Conservation (phyloP, 2,329 filamentous ascomycete genomes). For the Aspergillus nomiae region DNA sequence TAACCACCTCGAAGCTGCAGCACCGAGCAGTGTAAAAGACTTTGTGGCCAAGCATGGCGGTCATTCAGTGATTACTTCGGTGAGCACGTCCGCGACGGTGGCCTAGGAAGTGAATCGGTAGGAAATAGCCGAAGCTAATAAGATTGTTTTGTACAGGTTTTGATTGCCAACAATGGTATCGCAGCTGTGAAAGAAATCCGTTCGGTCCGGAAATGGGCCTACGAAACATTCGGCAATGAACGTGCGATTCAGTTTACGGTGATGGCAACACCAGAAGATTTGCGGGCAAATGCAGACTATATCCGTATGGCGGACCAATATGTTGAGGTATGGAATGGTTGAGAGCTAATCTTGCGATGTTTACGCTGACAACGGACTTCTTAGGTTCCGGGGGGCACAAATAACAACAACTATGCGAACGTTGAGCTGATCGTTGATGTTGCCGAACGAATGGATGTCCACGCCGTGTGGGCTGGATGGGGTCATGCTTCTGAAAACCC, state of each 20-base stretch:
- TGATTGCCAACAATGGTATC: constrained; percentile 99
- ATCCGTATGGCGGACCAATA: constrained; percentile 99
- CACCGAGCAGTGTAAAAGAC: constrained; percentile 88
- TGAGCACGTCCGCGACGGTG: constrained; percentile 55
- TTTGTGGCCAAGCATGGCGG: constrained; percentile 88
- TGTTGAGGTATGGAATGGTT: constrained; percentile 66
- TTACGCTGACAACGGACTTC: not conserved
- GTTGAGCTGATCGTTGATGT: constrained; percentile 99
- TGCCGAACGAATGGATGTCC: constrained; percentile 96
- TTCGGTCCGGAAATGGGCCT: constrained; percentile 99
- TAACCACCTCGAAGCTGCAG: constrained; percentile 79
- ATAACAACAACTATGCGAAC: constrained; percentile 99
- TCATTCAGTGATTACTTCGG: constrained; percentile 97
- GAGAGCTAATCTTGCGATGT: not conserved
- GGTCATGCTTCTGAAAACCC: constrained; percentile 99
- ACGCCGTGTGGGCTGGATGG: constrained; percentile 99
- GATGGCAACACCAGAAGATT: constrained; percentile 98
- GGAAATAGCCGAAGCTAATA: not conserved
- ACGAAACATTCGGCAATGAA: constrained; percentile 99
- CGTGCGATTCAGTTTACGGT: constrained; percentile 98
- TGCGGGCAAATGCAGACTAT: constrained; percentile 97
- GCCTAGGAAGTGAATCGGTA: not conserved
- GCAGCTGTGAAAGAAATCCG: constrained; percentile 99
- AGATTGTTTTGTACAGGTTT: constrained; percentile 61
- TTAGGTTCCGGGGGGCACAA: constrained; percentile 90